Evolutionary conservation across 75 land plant genomes (phyloP), one percentile per base, ranked within the genome.

Genomic region (Cunninghamia lanceolata): DNA sequence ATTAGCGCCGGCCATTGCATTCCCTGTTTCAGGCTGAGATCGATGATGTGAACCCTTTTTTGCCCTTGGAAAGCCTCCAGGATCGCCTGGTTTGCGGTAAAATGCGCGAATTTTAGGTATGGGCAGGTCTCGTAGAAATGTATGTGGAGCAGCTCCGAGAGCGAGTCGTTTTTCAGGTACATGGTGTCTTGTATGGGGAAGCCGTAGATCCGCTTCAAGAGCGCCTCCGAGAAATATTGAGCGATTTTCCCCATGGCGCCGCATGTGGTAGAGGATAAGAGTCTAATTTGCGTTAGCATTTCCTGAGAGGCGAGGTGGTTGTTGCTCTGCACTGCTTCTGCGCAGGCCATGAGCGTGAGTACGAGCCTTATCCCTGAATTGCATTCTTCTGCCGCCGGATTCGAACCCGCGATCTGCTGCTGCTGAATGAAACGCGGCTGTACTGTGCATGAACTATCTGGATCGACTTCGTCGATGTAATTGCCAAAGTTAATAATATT

Each of bases 51-150:
- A 74, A 95, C 93, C 86, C 90, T 59, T 73, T 85, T 88, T 82
- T 89, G 85, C 50, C 93, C 95, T 39, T 88, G 89, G 84, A 95
- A 90, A 15, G 96, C 96, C 59, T 95, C 96, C 50, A 95, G 77
- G 74, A 95, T 92, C 53, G 95, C 96, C 83, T 94, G 96, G 53
- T 95, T 95, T 0, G 96, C 94, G 16, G 95, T 94, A 90, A 95
- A 95, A 83, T 95, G 97, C 30, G 95, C 93, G 88, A 95, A 95
- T 42, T 95, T 94, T 53, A 95, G 92, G 83, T 94, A 95, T 0
- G 97, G 97, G 56, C 92, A 91, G 25, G 91, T 86, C 92, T 94
- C 97, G 85, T 94, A 95, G 91, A 90, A 95, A 85, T 91, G 89
- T 32, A 89, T 86, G 79, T 95, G 88, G 40, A 94, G 86, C n/a